Evolutionary conservation across 306 rosid genomes (phyloP), one percentile per base, ranked within the genome.

Genomic region (Ormosia emarginata): DNA sequence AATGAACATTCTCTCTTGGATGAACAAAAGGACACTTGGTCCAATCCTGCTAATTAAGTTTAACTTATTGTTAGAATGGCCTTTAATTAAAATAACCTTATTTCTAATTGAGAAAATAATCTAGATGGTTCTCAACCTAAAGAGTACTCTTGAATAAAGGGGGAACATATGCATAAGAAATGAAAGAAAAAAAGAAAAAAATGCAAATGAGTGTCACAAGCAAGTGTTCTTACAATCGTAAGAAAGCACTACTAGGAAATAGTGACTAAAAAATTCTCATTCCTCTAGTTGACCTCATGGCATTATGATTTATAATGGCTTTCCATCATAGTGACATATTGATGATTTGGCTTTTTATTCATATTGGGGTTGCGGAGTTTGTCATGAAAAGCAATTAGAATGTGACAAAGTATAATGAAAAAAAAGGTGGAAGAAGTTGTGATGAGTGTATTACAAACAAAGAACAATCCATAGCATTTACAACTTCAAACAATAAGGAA

Each of bases 11-110:
- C 89, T 94, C 98, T 49, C 98, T 97, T 0, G 98, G 98, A 67
- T 94, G 98, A 73, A 94, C 98, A 69, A 94, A 94, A 34, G 98
- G 98, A 81, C 98, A 94, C 73, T 94, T 97, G 0, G 98, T 94
- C 98, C 98, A 94, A 70, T 94, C 98, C n/a, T n/a, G n/a, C n/a
- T n/a, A n/a, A n/a, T n/a, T n/a, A n/a, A n/a, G 36, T 17, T 15
- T 34, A 41, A 67, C 34, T 17, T 4, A 8, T 40, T 56, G 18
- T 56, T 18, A 55, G 30, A 3, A 37, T 37, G 30, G 8, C 29
- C 29, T 55, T 55, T n/a, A 55, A 55, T 4, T 55, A 55, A 55
- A 39, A n/a, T 39, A 24, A n/a, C 8, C 61, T 7, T 33, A 40
- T 17, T 41, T 66, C 40, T 39, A 40, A 67, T 17, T 43, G 9